These are phyloP conservation scores for Globisporangium middletonii DNA, from an alignment of 352 stramenopile genomes.

Conservation along the genomic window DNA sequence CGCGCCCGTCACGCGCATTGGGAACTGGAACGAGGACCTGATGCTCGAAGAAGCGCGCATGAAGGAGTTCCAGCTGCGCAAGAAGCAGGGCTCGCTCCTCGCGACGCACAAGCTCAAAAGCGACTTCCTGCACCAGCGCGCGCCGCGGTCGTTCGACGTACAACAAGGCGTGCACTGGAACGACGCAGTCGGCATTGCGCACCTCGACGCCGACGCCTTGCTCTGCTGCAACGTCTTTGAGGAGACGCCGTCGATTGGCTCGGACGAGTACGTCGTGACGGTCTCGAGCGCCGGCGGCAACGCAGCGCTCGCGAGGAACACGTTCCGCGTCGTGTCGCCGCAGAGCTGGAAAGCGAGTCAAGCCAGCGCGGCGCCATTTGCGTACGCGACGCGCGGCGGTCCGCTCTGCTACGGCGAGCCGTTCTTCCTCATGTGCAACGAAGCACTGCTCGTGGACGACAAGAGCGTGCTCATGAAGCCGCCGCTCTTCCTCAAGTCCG, in stretches of 20 bases:
- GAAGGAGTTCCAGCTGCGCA: constrained; percentile 80
- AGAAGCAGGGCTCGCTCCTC: constrained; percentile 73
- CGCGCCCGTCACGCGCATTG: constrained; percentile 71
- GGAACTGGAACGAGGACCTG: constrained; percentile 89
- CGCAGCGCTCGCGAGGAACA: constrained; percentile 39
- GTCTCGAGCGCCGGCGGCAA: constrained; percentile 17
- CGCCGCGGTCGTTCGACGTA: constrained; percentile 42
- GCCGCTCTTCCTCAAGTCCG: constrained; percentile 78
- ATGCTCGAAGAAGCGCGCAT: constrained; percentile 84
- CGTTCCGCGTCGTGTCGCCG: constrained; percentile 64
- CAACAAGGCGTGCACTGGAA: constrained; percentile 39
- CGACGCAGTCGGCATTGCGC: constrained; percentile 46
- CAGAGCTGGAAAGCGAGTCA: constrained; percentile 31
- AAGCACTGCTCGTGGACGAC: constrained; percentile 70
- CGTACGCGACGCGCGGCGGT: constrained; percentile 13
- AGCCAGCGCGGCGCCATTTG: constrained; percentile 11
- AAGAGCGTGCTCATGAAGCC: constrained; percentile 64
- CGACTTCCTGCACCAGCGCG: constrained; percentile 66
- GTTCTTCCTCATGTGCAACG: constrained; percentile 80
- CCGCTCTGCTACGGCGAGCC: constrained; percentile 68
- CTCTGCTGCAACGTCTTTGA: constrained; percentile 79
- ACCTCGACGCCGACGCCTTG: constrained; percentile 41
- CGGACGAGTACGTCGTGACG: constrained; percentile 67
- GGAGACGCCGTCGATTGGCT: constrained; percentile 75
- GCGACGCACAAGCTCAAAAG: constrained; percentile 76